Base-by-base conservation (phyloP, 1,284 basidiomycete genomes). In the Heliocybe sulcata region DNA sequence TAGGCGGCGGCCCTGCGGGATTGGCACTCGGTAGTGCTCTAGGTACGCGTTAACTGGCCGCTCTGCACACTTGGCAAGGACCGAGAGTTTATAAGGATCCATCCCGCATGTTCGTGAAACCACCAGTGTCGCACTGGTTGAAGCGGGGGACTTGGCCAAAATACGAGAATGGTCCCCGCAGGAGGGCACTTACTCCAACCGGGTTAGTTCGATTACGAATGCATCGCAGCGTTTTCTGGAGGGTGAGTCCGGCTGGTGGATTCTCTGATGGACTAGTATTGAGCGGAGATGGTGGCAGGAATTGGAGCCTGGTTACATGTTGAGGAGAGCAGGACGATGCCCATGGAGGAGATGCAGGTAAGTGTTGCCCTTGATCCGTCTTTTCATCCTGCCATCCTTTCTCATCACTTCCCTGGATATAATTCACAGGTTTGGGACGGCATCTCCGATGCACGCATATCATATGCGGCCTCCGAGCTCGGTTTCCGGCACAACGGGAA, bases 1-100 rank as follows among this genome's bases (percentile, higher is more conserved):
- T 98, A 35, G 96, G 96, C 14, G 96, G 94, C 48, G 95, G 95
- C 1, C 94, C 94, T 20, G 93, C 85, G 1, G 96, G 96, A 14
- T 78, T 99, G 25, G 91, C 94, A 3, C 75, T 99, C 26, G 94
- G 94, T 0, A 86, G 84, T 65, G 92, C 93, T 23, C 77, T 99
- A 20, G 81, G 94, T 94, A 64, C 61, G 79, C 69, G 29, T 11
- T 55, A n/a, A n/a, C n/a, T n/a, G n/a, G n/a, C n/a, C n/a, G n/a
- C n/a, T n/a, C n/a, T n/a, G n/a, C n/a, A n/a, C n/a, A n/a, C n/a
- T n/a, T n/a, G n/a, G n/a, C n/a, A n/a, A n/a, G n/a, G n/a, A n/a
- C n/a, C n/a, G n/a, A n/a, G n/a, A n/a, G n/a, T n/a, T n/a, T 31
- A 12, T 31, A 57, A 92, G 90, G 77, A 16, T 81, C 81, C 0